phyloP scores from a whole-genome alignment of 768 basidiomycete genomes.

The Lentinus tigrinus region DNA sequence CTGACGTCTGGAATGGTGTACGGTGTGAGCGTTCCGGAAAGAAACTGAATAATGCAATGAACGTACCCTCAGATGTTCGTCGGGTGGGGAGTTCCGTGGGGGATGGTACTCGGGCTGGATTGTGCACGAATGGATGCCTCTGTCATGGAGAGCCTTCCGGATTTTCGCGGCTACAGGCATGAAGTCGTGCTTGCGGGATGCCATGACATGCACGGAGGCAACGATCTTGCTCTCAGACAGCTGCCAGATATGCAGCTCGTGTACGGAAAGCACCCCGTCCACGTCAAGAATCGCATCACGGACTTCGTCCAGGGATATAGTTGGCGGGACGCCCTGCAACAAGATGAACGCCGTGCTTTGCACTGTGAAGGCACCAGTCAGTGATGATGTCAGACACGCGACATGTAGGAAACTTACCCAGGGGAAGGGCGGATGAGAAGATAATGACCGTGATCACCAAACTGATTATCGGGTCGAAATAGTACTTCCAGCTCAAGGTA shows the following conservation, averaged over 20 bases:
- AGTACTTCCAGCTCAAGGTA: slow-evolving; percentile 80
- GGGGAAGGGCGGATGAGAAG: slow-evolving; percentile 90
- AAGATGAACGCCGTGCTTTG: slow-evolving; percentile 93
- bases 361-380: slow-evolving; percentile 41
- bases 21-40: background rate
- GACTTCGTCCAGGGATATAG: slow-evolving; percentile 87
- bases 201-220: slow-evolving; percentile 92
- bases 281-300: slow-evolving; percentile 78
- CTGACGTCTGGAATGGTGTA: slow-evolving; percentile 38
- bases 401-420: slow-evolving; percentile 48
- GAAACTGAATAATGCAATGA: background rate
- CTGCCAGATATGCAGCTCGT: slow-evolving; percentile 97
- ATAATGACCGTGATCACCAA: slow-evolving; percentile 95
- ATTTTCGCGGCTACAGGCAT: slow-evolving; percentile 88
- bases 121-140: slow-evolving; percentile 92
- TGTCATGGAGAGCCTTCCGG: slow-evolving; percentile 78
- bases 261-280: slow-evolving; percentile 83
- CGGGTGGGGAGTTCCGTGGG: slow-evolving; percentile 38
- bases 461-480: slow-evolving; percentile 91
- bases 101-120: slow-evolving; percentile 85
- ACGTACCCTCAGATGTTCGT: slow-evolving; percentile 51
- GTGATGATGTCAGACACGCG: background rate
- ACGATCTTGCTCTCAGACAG: slow-evolving; percentile 93
- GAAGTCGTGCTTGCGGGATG: slow-evolving; percentile 80
- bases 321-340: slow-evolving; percentile 89